Conservation (phyloP, 108 stramenopile genomes). For the Schizochytrium sp. region DNA sequence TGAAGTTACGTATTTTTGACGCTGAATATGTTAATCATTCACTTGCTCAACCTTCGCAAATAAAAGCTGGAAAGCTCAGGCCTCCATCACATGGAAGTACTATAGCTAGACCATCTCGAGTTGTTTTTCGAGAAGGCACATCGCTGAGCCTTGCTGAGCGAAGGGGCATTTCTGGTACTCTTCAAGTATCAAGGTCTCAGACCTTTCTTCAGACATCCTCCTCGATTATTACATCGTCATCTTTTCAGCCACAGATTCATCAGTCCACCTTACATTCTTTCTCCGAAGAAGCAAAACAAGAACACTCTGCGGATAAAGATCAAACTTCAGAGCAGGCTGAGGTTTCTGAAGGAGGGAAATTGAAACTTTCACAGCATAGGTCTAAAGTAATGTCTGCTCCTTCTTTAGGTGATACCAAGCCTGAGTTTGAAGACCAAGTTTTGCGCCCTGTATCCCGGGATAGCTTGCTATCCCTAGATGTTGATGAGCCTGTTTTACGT, state of each 20-base stretch:
- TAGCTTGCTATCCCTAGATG: neutral
- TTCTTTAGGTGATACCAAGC: too few relatives aligned
- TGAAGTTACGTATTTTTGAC: constrained; percentile 11
- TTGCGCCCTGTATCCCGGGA: too few relatives aligned
- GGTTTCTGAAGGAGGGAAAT: too few relatives aligned
- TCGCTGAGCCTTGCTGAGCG: constrained; percentile 27
- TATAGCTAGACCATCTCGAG: neutral
- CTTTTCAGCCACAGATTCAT: too few relatives aligned
- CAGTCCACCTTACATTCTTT: too few relatives aligned
- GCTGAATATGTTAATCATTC: constrained; percentile 44
- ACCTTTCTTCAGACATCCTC: neutral
- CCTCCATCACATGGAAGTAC: neutral
- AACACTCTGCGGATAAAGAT: too few relatives aligned
- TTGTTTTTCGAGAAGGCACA: neutral
- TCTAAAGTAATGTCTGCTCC: too few relatives aligned
- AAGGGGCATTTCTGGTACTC: neutral
- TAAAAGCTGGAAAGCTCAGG: neutral
- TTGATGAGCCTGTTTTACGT: neutral
- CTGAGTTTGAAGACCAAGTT: too few relatives aligned
- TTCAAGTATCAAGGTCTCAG: neutral
- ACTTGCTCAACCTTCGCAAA: constrained; percentile 36
- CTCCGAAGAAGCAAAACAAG: too few relatives aligned
- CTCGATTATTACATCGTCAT: too few relatives aligned
- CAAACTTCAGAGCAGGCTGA: too few relatives aligned
- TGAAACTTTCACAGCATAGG: too few relatives aligned